Conservation (phyloP, 78 protist genomes). For the Dictyostelium firmibasis region DNA sequence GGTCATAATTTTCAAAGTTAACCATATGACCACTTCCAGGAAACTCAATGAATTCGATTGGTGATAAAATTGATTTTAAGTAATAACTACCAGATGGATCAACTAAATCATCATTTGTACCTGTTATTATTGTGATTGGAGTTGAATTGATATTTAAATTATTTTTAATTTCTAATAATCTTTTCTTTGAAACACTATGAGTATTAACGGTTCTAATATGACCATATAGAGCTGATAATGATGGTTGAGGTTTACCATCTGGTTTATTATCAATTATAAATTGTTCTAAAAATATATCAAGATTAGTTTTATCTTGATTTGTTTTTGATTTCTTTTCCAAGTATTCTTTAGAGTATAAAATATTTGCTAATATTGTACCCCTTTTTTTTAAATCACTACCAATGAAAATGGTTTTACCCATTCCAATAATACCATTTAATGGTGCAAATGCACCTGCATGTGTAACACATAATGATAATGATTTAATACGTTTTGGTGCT, state of each 20-base stretch:
- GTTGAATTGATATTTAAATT: not conserved
- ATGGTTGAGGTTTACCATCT: not conserved
- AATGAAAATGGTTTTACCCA: not conserved
- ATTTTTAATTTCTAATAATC: not conserved
- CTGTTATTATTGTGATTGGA: slow-evolving; percentile 34
- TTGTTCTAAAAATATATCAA: not conserved
- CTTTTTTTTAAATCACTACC: not conserved
- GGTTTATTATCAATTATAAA: not conserved
- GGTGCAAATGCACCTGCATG: slow-evolving; percentile 53
- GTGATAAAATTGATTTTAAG: slow-evolving; percentile 13
- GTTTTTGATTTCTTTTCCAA: not conserved
- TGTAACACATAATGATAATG: slow-evolving; percentile 29
- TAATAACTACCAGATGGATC: not conserved
- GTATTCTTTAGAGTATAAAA: slow-evolving; percentile 30
- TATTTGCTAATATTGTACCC: not conserved
- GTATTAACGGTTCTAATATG: slow-evolving; percentile 56
- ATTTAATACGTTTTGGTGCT: not conserved
- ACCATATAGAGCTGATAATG: not conserved
- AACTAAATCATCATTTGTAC: slow-evolving; percentile 51
- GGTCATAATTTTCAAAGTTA: slow-evolving; percentile 41
- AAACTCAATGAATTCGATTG: slow-evolving; percentile 52
- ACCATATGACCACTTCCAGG: slow-evolving; percentile 62
- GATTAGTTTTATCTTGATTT: not conserved
- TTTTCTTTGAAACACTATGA: slow-evolving; percentile 20
- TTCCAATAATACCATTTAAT: not conserved